These are phyloP conservation scores for Penicillium sp. DNA, from an alignment of 2,329 filamentous ascomycete species.

Conservation along the genomic window DNA sequence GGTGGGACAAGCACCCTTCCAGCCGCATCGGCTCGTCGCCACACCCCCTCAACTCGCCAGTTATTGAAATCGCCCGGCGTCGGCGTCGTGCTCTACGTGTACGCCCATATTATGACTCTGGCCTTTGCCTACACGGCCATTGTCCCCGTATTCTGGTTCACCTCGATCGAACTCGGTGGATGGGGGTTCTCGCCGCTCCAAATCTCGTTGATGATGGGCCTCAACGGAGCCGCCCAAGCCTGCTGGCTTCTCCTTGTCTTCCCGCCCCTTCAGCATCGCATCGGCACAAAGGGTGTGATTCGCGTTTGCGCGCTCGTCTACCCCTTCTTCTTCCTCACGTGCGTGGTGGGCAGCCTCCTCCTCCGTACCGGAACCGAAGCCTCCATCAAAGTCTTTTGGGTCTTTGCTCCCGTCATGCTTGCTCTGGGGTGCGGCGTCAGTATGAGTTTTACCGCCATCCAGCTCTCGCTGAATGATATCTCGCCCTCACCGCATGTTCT, in stretches of 20 bases:
- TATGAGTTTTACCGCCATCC: constrained; percentile 65
- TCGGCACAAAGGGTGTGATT: constrained; percentile 63
- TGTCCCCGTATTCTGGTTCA: constrained; percentile 37
- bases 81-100: constrained; percentile 58
- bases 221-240: constrained; percentile 61
- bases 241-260: constrained; percentile 67
- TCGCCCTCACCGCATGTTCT: constrained; percentile 59
- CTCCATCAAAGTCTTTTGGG: constrained; percentile 53
- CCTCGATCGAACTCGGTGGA: constrained; percentile 55
- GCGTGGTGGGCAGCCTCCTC: constrained; percentile 53
- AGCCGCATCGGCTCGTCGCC: constrained; percentile 10
- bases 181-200: constrained; percentile 55
- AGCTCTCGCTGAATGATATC: constrained; percentile 70
- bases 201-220: constrained; percentile 61
- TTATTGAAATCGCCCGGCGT: constrained; percentile 62
- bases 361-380: constrained; percentile 38
- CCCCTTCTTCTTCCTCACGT: constrained; percentile 56
- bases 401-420: constrained; percentile 40
- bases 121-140: constrained; percentile 54
- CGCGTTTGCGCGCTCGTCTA: constrained; percentile 53
- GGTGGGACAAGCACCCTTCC: neutral
- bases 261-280: constrained; percentile 58
- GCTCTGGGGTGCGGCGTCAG: constrained; percentile 57
- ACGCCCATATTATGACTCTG: constrained; percentile 61
- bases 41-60: constrained; percentile 24